phyloP scores from a whole-genome alignment of 805 yeast species.

The Teunomyces funiuensis region DNA sequence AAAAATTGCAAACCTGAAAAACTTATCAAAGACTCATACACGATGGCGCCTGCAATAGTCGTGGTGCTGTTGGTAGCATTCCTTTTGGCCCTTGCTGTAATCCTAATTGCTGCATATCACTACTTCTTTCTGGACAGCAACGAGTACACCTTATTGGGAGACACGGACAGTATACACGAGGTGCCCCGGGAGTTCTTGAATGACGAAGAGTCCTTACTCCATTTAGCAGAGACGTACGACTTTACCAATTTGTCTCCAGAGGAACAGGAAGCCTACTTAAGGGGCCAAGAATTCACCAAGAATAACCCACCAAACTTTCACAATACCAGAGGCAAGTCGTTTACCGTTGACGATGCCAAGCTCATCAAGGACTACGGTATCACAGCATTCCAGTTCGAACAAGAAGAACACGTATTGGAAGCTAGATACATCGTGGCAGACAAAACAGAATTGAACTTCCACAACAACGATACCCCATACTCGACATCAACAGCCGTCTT shows the following conservation, averaged over 20 bases:
- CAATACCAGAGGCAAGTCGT: slow-evolving; percentile 34
- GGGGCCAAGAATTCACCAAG: slow-evolving; percentile 35
- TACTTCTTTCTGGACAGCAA: background rate
- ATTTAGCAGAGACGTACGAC: slow-evolving; percentile 37
- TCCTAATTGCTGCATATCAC: background rate
- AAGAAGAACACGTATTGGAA: slow-evolving; percentile 29
- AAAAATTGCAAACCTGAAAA: slow-evolving; percentile 1
- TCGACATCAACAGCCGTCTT: slow-evolving; percentile 40
- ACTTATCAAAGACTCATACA: background rate
- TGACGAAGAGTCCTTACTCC: slow-evolving; percentile 37
- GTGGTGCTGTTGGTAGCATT: background rate
- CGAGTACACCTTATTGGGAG: slow-evolving; percentile 6
- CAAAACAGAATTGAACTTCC: slow-evolving; percentile 36
- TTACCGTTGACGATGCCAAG: slow-evolving; percentile 20
- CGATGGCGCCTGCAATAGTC: slow-evolving; percentile 1
- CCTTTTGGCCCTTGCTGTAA: background rate
- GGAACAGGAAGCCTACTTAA: slow-evolving; percentile 37
- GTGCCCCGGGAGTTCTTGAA: slow-evolving; percentile 40
- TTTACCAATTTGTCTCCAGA: slow-evolving; percentile 39
- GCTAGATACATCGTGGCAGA: slow-evolving; percentile 41
- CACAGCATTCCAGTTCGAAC: slow-evolving; percentile 41
- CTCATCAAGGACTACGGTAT: slow-evolving; percentile 33
- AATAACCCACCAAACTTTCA: slow-evolving; percentile 31
- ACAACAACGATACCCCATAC: slow-evolving; percentile 38
- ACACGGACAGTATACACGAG: slow-evolving; percentile 10